These are phyloP conservation scores for Linum trigynum DNA, from an alignment of 345 rosid genomes.

Conservation along the genomic window DNA sequence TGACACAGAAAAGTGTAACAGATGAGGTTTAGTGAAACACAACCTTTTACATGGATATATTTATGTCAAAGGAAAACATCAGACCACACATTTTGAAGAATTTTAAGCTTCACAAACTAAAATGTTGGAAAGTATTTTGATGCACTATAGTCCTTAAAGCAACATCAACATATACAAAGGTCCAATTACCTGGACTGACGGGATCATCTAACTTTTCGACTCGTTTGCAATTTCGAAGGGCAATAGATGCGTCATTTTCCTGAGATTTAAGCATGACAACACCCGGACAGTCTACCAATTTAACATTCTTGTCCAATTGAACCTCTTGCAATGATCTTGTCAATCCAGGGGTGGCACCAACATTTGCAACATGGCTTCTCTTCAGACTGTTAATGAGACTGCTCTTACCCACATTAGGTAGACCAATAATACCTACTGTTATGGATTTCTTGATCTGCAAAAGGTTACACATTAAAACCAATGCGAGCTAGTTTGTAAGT, in stretches of 20 bases:
- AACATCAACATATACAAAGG: neutral
- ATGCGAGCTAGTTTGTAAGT: constrained; percentile 1
- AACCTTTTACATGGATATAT: too few species aligned
- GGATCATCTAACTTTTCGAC: constrained; percentile 96
- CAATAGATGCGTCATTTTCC: constrained; percentile 57
- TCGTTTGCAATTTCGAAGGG: constrained; percentile 91
- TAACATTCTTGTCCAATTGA: constrained; percentile 84
- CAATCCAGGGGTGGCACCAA: constrained; percentile 91
- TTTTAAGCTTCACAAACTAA: too few species aligned
- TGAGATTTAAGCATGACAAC: constrained; percentile 85
- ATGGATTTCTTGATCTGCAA: constrained; percentile 84
- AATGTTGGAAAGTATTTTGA: too few species aligned
- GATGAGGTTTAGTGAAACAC: too few species aligned
- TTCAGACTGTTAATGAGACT: constrained; percentile 97
- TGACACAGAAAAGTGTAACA: too few species aligned
- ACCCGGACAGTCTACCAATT: constrained; percentile 92
- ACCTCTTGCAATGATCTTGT: constrained; percentile 95
- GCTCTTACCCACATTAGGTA: constrained; percentile 98
- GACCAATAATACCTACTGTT: constrained; percentile 84
- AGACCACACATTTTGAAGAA: too few species aligned
- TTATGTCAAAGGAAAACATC: too few species aligned
- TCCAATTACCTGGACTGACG: constrained; percentile 64
- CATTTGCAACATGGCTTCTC: constrained; percentile 84
- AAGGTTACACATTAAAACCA: constrained; percentile 5
- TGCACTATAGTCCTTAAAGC: neutral